Base-by-base conservation (phyloP, 768 basidiomycete species). In the Lentinula raphanica region DNA sequence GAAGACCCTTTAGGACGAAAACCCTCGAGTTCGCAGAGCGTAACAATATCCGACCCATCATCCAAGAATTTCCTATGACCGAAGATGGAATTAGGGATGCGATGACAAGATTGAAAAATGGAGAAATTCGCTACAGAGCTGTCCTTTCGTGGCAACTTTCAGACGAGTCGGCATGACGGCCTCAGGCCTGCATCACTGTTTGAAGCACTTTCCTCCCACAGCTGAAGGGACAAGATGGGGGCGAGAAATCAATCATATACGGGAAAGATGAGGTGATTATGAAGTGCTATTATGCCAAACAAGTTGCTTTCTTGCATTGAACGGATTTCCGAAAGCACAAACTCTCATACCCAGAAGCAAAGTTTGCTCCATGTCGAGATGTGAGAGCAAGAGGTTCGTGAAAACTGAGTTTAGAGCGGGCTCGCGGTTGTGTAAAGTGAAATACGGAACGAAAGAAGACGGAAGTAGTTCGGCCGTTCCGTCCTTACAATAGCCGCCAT, bases 11-110 rank as follows among this genome's bases (percentile, higher is more conserved):
- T 35, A 62, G 60, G 8, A 60, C 54, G 9, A 40, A 66, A 59
- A 76, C 74, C 71, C 53, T 76, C 31, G 64, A 62, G 17, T 75
- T 76, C 17, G 69, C 71, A 0, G 74, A 70, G 6, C 9, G 63
- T 31, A 66, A 76, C 38, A 46, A 49, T 0, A 63, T 74, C 38
- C 56, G 48, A 5, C 70, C 74, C 1, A 55, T 73, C 3, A 62
- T 69, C 23, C 67, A 75, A 35, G 58, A 63, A 51, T 75, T 75
- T 46, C 62, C 68, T 5, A 60, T 75, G 64, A 67, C 58, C 9
- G 65, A 65, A 39, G 61, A 62, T 0, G 74, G 74, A 0, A 69
- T 72, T 4, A 64, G 68, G 23, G 63, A 66, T 1, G 72, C 71
- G 44, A 57, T 74, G 49, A 32, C n/a, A 29, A 65, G 58, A 49